Evolutionary conservation across 2,329 filamentous ascomycete genomes (phyloP).

Genomic region (Aspergillus puulaauensis): DNA sequence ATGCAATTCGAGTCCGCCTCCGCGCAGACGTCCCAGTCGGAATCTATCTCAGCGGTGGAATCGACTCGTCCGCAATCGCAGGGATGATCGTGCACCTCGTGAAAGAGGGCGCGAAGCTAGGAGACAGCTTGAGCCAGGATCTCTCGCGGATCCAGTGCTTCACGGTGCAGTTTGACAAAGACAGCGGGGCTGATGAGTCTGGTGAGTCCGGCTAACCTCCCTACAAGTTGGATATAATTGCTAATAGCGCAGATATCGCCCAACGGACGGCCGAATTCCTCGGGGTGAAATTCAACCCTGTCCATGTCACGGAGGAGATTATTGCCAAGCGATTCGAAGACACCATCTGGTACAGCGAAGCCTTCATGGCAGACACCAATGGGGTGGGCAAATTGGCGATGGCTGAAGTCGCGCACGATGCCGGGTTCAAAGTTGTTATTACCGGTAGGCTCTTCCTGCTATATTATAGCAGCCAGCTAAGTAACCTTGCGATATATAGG

Average conservation of each 20-base stretch:
- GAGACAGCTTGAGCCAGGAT: slow-evolving; percentile 41
- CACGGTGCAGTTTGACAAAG: slow-evolving; percentile 52
- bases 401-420: slow-evolving; percentile 44
- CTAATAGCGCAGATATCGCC: slow-evolving; percentile 36
- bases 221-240: neutral
- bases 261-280: slow-evolving; percentile 50
- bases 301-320: slow-evolving; percentile 45
- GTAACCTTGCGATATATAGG: slow-evolving; percentile 20
- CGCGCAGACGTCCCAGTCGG: slow-evolving; percentile 59
- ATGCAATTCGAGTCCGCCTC: slow-evolving; percentile 55
- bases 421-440: slow-evolving; percentile 55
- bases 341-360: slow-evolving; percentile 47
- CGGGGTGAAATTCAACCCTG: slow-evolving; percentile 46
- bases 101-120: slow-evolving; percentile 46
- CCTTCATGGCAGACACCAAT: slow-evolving; percentile 52
- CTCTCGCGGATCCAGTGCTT: slow-evolving; percentile 46
- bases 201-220: slow-evolving; percentile 21
- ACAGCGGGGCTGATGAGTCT: slow-evolving; percentile 52
- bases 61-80: slow-evolving; percentile 59
- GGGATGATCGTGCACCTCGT: slow-evolving; percentile 56
- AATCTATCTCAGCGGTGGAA: slow-evolving; percentile 57
- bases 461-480: neutral
- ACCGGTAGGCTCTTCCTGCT: slow-evolving; percentile 32
- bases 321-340: slow-evolving; percentile 46
- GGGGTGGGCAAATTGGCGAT: slow-evolving; percentile 52